Evolutionary conservation across 2,329 filamentous ascomycete species (phyloP), one percentile per base, ranked within the genome.

Genomic region (Fusarium dimerum): DNA sequence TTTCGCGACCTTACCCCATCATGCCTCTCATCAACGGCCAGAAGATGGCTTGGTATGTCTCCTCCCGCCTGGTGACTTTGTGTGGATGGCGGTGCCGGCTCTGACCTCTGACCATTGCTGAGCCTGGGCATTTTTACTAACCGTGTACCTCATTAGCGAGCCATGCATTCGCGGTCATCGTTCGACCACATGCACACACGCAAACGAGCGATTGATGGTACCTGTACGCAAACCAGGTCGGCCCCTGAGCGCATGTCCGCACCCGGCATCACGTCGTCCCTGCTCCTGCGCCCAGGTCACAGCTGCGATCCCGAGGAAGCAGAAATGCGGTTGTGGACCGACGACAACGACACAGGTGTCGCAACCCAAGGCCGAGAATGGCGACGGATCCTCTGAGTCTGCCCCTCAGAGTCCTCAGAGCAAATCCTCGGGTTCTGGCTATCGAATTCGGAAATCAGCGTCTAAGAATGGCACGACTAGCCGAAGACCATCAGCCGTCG

Each of bases 91-190:
- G 20, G 20, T 26, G 4, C 20, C 20, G 20, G 20, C 20, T 7
- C 20, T 26, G 20, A 26, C 20, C 20, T 7, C 20, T 26, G 20
- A 26, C 20, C 20, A 26, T 26, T 26, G 20, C 20, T 7, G 20
- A 5, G 20, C 20, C 20, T 7, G 41, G 26, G 43, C 38, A n/a
- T 26, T 30, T 30, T 46, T 34, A 41, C 61, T 65, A 29, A 65
- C 55, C 39, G 9, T 45, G 30, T n/a, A 36, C 45, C 45, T 43
- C 8, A 18, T 26, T 48, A 90, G 87, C 71, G 84, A 84, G 77
- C 86, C 87, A 66, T 90, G 87, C 68, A 90, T 90, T 62, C 84
- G 87, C 65, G 87, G 87, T 51, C 87, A 90, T 70, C 84, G 87
- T 63, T 90, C 87, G 30, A 89, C 87, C 47, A 89, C 88, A 76